These are phyloP conservation scores for Boletus bicolor DNA, from an alignment of 768 basidiomycete species.

Conservation along the genomic window DNA sequence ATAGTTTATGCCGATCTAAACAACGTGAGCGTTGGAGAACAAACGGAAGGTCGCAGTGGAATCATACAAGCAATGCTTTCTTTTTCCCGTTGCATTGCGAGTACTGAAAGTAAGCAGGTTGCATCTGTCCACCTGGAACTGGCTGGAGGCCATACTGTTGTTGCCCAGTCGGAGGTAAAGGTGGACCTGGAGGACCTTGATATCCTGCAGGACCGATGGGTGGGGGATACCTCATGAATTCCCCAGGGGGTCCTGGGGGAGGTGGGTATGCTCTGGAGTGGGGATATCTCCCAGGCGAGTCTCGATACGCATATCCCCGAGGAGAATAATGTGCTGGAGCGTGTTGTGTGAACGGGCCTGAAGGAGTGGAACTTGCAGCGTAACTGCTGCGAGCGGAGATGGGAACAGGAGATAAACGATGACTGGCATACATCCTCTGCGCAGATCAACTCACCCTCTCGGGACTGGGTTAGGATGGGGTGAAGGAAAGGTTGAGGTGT, in stretches of 20 bases:
- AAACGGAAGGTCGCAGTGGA: not conserved
- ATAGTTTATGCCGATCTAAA: constrained; percentile 89
- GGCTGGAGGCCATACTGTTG: constrained; percentile 67
- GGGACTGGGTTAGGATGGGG: constrained; percentile 1
- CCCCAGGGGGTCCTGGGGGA: constrained; percentile 17
- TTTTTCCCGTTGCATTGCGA: constrained; percentile 86
- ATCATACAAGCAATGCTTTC: constrained; percentile 82
- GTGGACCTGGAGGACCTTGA: constrained; percentile 33
- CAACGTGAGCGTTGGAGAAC: not conserved
- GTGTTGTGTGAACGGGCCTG: constrained; percentile 3
- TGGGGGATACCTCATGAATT: not conserved
- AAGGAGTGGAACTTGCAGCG: constrained; percentile 6
- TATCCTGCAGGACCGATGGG: constrained; percentile 6
- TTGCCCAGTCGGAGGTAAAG: constrained; percentile 50
- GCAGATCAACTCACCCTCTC: constrained; percentile 12
- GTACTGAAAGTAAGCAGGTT: constrained; percentile 75
- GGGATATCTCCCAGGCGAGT: constrained; percentile 9
- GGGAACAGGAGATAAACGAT: constrained; percentile 9
- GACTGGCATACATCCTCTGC: not conserved
- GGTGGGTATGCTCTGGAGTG: constrained; percentile 11
- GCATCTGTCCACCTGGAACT: constrained; percentile 40
- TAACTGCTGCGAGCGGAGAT: constrained; percentile 39
- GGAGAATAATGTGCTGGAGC: constrained; percentile 6
- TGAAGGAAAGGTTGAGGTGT: not conserved
- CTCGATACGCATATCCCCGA: constrained; percentile 19